These are phyloP conservation scores for Cetraspora pellucida DNA, from an alignment of 192 early-diverging fungal genomes.

Conservation along the genomic window DNA sequence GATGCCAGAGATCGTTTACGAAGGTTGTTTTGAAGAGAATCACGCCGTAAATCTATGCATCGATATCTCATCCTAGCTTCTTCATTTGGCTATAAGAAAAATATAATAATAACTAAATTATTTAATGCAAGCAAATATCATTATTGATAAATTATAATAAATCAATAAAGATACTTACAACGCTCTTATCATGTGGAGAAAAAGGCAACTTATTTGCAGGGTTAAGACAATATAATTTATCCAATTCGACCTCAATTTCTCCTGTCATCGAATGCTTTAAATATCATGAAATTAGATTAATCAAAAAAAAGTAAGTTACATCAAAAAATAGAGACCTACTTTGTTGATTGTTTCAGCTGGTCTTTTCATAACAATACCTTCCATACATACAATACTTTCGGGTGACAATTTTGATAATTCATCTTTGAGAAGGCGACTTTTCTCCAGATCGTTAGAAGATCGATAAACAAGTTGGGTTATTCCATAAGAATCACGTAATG, in stretches of 20 bases:
- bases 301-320: not conserved
- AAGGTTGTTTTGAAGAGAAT: conserved; percentile 74
- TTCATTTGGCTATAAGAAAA: conserved; percentile 66
- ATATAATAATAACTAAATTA: not conserved
- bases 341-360: conserved; percentile 54
- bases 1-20: conserved; percentile 67
- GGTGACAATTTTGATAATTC: conserved; percentile 57
- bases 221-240: conserved; percentile 67
- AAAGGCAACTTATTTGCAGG: conserved; percentile 67
- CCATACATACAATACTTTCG: conserved; percentile 74
- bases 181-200: conserved; percentile 51
- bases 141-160: not conserved
- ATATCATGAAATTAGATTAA: not conserved
- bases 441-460: conserved; percentile 31
- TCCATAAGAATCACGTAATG: conserved; percentile 78
- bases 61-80: conserved; percentile 75
- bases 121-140: not conserved
- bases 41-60: conserved; percentile 81
- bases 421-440: not conserved
- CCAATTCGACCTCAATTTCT: conserved; percentile 72
- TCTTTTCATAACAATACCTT: conserved; percentile 64
- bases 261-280: conserved; percentile 50
- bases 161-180: conserved; percentile 39
- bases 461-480: conserved; percentile 72
- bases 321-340: conserved; percentile 27